phyloP scores from a whole-genome alignment of 225 moss, liverwort and hornwort genomes.

The Sphagnum tenellum region DNA sequence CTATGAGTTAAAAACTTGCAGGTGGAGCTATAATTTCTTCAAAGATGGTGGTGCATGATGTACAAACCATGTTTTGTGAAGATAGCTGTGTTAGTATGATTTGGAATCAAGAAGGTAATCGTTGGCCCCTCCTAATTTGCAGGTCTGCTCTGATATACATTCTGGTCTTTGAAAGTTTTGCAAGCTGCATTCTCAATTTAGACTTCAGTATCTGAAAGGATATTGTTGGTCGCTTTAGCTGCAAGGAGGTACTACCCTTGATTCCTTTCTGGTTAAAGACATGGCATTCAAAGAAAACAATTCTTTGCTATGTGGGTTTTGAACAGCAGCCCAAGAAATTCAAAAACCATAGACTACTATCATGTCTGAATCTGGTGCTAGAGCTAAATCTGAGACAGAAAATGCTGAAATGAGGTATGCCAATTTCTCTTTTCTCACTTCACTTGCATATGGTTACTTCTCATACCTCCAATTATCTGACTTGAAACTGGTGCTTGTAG shows the following conservation, averaged over 20 bases:
- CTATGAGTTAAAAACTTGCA: constrained; percentile 88
- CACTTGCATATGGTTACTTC: too few species aligned
- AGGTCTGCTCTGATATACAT: too few species aligned
- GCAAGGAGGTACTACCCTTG: constrained; percentile 95
- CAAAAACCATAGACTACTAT: constrained; percentile 48
- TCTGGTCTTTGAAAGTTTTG: too few species aligned
- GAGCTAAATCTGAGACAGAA: constrained; percentile 97
- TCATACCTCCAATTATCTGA: too few species aligned
- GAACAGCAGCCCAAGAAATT: constrained; percentile 96
- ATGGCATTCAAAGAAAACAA: constrained; percentile 87
- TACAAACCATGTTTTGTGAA: constrained; percentile 68
- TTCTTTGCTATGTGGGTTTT: constrained; percentile 91
- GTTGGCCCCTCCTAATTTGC: too few species aligned
- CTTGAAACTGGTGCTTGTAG: too few species aligned
- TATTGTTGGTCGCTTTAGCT: constrained; percentile 22
- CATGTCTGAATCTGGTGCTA: constrained; percentile 79
- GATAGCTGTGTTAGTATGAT: constrained; percentile 84
- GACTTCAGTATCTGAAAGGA: too few species aligned
- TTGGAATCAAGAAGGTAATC: constrained; percentile 84
- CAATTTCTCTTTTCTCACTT: not conserved
- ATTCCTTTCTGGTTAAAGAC: constrained; percentile 89
- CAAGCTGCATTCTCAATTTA: too few species aligned
- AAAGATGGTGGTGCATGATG: constrained; percentile 95
- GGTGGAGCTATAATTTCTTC: constrained; percentile 96
- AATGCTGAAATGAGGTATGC: constrained; percentile 92